phyloP scores from a whole-genome alignment of 1,284 basidiomycete genomes.

The Boletus sp. region DNA sequence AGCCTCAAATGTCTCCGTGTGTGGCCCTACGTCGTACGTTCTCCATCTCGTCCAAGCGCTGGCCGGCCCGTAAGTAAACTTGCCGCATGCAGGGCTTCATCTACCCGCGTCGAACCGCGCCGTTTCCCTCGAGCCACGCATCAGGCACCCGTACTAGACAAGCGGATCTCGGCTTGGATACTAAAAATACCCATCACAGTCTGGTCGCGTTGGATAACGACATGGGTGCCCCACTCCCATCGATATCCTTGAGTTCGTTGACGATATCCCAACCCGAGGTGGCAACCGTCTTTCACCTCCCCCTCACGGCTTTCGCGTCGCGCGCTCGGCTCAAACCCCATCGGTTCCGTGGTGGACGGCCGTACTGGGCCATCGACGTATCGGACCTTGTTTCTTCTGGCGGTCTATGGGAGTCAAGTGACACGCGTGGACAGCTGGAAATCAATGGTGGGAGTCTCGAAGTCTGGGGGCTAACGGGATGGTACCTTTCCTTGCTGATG shows the following conservation, averaged over 20 bases:
- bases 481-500: conserved; percentile 63
- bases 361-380: conserved; percentile 68
- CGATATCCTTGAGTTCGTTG: conserved; percentile 52
- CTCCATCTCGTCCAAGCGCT: not conserved
- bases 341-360: conserved; percentile 52
- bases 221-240: conserved; percentile 51
- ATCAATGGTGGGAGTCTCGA: conserved; percentile 45
- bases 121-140: not conserved
- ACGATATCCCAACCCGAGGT: conserved; percentile 61
- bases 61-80: not conserved
- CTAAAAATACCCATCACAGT: not conserved
- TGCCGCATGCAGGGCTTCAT: conserved; percentile 55
- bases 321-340: conserved; percentile 46
- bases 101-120: conserved; percentile 29
- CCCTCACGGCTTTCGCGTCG: conserved; percentile 49
- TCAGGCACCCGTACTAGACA: not conserved
- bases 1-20: conserved; percentile 61
- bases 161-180: not conserved
- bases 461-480: conserved; percentile 79
- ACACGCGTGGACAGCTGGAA: conserved; percentile 30
- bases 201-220: not conserved
- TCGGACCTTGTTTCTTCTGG: conserved; percentile 50
- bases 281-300: conserved; percentile 65
- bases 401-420: conserved; percentile 18
- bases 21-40: conserved; percentile 70